These are phyloP conservation scores for Agrostemma githago DNA, from an alignment of 148 eudicot genomes.

Conservation along the genomic window DNA sequence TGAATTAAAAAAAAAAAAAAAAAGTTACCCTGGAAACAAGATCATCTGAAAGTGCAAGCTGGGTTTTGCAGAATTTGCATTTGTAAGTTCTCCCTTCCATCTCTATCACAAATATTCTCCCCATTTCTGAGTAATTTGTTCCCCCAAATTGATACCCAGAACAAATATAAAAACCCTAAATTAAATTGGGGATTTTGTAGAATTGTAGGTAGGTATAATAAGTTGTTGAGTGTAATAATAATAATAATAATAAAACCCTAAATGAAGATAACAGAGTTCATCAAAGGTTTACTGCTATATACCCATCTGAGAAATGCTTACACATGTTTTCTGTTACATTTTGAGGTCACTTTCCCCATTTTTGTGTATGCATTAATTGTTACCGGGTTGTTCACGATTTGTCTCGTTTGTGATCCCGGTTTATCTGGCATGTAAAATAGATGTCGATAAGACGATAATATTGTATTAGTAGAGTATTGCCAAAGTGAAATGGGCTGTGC, in stretches of 20 bases:
- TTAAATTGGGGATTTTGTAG: neutral
- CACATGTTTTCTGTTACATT: too few species aligned
- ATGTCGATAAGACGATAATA: too few species aligned
- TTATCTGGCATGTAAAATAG: too few species aligned
- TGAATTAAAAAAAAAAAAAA: neutral
- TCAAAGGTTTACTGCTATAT: neutral
- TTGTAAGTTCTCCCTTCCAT: conserved; percentile 67
- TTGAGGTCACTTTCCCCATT: too few species aligned
- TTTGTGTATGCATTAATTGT: too few species aligned
- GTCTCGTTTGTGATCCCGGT: too few species aligned
- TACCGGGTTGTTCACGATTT: too few species aligned
- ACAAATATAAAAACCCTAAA: neutral
- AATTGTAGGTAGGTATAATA: neutral
- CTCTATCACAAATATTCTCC: conserved; percentile 65
- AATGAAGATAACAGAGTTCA: neutral
- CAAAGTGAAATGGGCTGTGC: too few species aligned
- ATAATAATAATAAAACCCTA: neutral
- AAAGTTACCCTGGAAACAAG: conserved; percentile 53
- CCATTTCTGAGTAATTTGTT: conserved; percentile 34
- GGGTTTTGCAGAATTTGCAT: conserved; percentile 80
- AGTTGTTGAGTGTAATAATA: too few species aligned
- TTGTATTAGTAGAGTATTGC: too few species aligned
- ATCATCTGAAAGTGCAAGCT: conserved; percentile 56
- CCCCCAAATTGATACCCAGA: too few species aligned
- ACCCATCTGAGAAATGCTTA: too few species aligned